Evolutionary conservation across 768 basidiomycete genomes (phyloP).

Genomic region (Serpula lacrymans): DNA sequence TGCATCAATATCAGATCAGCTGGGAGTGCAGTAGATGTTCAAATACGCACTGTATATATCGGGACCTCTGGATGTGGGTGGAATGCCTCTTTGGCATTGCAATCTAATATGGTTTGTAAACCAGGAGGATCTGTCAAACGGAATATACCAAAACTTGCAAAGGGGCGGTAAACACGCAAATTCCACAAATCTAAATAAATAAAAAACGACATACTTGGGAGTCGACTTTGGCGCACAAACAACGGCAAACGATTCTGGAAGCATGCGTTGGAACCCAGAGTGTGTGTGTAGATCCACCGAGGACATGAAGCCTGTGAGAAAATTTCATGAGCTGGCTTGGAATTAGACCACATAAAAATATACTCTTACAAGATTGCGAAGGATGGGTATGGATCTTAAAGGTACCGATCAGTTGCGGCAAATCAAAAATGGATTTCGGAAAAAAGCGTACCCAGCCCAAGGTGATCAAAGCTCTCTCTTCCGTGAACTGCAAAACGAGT

Average conservation of each 20-base stretch:
- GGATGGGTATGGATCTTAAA: slow-evolving; percentile 88
- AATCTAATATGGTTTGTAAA: slow-evolving; percentile 64
- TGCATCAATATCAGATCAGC: background rate
- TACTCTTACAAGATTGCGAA: slow-evolving; percentile 73
- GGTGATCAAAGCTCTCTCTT: slow-evolving; percentile 76
- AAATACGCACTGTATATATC: slow-evolving; percentile 74
- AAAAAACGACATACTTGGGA: slow-evolving; percentile 54
- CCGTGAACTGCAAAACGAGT: slow-evolving; percentile 79
- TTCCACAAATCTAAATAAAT: slow-evolving; percentile 4
- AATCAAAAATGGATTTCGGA: background rate
- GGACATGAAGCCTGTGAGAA: slow-evolving; percentile 76
- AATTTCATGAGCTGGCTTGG: slow-evolving; percentile 4
- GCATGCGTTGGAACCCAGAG: slow-evolving; percentile 83
- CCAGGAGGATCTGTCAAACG: slow-evolving; percentile 88
- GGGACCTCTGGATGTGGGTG: slow-evolving; percentile 83
- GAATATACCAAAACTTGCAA: slow-evolving; percentile 76
- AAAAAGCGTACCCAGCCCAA: slow-evolving; percentile 78
- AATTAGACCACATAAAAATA: background rate
- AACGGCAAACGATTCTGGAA: slow-evolving; percentile 90
- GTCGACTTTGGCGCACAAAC: slow-evolving; percentile 82
- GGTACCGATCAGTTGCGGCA: background rate
- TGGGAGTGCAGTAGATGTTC: background rate
- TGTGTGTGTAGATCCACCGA: slow-evolving; percentile 93
- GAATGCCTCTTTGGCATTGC: slow-evolving; percentile 71
- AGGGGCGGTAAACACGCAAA: background rate